Evolutionary conservation across 108 stramenopile genomes (phyloP), one percentile per base, ranked within the genome.

Genomic region (Cyclotella atomus): DNA sequence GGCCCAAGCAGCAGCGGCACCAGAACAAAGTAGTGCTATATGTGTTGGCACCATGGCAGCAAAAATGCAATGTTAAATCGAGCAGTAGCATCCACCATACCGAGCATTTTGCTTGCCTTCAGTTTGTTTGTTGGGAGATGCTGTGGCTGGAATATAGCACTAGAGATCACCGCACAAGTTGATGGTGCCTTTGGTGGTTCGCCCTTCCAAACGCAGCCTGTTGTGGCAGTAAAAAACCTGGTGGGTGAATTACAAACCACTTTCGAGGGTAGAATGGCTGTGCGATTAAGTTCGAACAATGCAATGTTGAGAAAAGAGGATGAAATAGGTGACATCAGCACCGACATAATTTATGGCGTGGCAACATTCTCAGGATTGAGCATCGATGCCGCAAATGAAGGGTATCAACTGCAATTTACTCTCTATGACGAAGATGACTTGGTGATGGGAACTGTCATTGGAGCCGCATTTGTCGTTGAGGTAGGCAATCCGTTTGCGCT

Each of bases 371-470:
- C 53, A 60, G 64, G 54, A 32, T 64, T 70, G 19, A 60, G 66
- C 15, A 69, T 83, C 4, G 57, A 83, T 35, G 19, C 25, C 23
- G 76, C 76, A 15, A 67, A 76, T 2, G 35, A 77, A 23, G 72
- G 67, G 4, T 83, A 83, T 63, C 64, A 43, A 34, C 46, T 83
- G 2, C 46, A 73, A 47, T 83, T 78, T 29, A 46, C 45, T 21
- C 65, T 83, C 2, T 73, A 62, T 16, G 82, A 83, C 35, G 82
- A 83, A 47, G 34, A 77, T 62, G 77, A 73, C 23, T 59, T 83
- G 52, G 46, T 70, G 2, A 65, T 83, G 71, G 71, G 66, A 20
- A 41, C 54, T 19, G 50, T 36, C 5, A 33, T 74, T 50, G 70
- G 71, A 34, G 66, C 66, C 1, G 28, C 33, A 24, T 83, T 83